These are phyloP conservation scores for Phylloporus sp. DNA, from an alignment of 1,284 basidiomycete genomes.

Conservation along the genomic window DNA sequence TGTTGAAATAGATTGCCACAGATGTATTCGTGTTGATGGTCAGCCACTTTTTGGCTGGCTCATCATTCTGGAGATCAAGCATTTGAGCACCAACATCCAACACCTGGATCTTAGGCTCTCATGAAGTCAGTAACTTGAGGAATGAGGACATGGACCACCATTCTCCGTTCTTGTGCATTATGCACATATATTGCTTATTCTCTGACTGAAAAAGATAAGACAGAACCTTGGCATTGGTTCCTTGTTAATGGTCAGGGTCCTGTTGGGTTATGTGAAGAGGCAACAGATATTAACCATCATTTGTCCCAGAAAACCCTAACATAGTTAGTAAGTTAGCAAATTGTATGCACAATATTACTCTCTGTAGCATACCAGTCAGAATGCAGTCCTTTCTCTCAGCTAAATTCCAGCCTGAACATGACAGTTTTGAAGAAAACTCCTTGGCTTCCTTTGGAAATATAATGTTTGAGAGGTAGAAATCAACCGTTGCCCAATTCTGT, in stretches of 20 bases:
- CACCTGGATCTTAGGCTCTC: conserved; percentile 46
- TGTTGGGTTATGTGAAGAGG: conserved; percentile 50
- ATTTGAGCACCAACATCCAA: conserved; percentile 63
- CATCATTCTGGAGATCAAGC: conserved; percentile 50
- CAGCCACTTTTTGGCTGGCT: conserved; percentile 49
- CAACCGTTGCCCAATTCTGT: conserved; percentile 44
- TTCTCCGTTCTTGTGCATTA: conserved; percentile 22
- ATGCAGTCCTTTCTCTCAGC: conserved; percentile 41
- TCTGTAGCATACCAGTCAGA: conserved; percentile 22
- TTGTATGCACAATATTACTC: background rate
- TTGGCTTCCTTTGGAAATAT: conserved; percentile 41
- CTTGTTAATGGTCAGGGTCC: conserved; percentile 45
- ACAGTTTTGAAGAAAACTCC: conserved; percentile 51
- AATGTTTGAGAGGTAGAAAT: conserved; percentile 51
- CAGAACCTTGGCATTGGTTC: conserved; percentile 56
- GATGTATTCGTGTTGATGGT: conserved; percentile 30
- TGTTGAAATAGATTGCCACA: conserved; percentile 54
- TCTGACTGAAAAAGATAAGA: conserved; percentile 47
- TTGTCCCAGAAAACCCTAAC: conserved; percentile 62
- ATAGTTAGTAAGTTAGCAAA: background rate
- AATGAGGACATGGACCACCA: conserved; percentile 37
- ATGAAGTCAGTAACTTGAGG: conserved; percentile 38
- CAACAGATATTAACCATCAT: conserved; percentile 53
- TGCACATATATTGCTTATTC: conserved; percentile 44
- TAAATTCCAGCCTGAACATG: conserved; percentile 58